Conservation (phyloP, 805 yeast genomes). For the Lachancea waltii region DNA sequence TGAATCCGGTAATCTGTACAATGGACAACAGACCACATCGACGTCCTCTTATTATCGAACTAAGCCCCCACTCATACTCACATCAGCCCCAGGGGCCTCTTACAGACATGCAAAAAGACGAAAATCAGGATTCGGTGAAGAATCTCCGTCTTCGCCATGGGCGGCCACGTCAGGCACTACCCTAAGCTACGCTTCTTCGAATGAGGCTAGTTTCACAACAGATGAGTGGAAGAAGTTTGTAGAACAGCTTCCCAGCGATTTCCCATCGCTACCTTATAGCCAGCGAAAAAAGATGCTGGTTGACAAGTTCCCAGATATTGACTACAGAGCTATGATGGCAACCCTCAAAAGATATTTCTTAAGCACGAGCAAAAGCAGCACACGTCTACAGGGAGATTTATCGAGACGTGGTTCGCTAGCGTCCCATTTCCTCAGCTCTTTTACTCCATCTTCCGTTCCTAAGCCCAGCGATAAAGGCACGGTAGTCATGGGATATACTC, state of each 20-base stretch:
- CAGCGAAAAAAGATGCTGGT: constrained; percentile 43
- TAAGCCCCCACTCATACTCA: constrained; percentile 1
- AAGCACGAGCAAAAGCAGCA: constrained; percentile 22
- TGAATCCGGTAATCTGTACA: not conserved
- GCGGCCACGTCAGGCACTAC: constrained; percentile 1
- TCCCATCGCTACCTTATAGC: constrained; percentile 52
- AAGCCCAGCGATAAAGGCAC: constrained; percentile 61
- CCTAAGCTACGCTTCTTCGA: constrained; percentile 3
- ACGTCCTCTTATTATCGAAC: not conserved
- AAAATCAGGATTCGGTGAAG: constrained; percentile 2
- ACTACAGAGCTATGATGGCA: constrained; percentile 30
- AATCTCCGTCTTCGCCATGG: constrained; percentile 5
- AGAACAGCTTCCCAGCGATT: constrained; percentile 43
- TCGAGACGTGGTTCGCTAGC: constrained; percentile 31
- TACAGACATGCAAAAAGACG: constrained; percentile 4
- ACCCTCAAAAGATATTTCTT: constrained; percentile 25
- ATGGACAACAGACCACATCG: not conserved
- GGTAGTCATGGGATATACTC: constrained; percentile 48
- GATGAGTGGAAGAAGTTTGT: constrained; percentile 31
- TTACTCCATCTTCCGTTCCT: constrained; percentile 26
- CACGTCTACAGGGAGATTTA: constrained; percentile 15
- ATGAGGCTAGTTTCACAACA: constrained; percentile 8
- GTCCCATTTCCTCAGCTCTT: constrained; percentile 30
- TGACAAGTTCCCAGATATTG: constrained; percentile 34
- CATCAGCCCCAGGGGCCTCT: constrained; percentile 1